Evolutionary conservation across 371 early-diverging fungal species (phyloP).

Genomic region (Blakeslea trispora): DNA sequence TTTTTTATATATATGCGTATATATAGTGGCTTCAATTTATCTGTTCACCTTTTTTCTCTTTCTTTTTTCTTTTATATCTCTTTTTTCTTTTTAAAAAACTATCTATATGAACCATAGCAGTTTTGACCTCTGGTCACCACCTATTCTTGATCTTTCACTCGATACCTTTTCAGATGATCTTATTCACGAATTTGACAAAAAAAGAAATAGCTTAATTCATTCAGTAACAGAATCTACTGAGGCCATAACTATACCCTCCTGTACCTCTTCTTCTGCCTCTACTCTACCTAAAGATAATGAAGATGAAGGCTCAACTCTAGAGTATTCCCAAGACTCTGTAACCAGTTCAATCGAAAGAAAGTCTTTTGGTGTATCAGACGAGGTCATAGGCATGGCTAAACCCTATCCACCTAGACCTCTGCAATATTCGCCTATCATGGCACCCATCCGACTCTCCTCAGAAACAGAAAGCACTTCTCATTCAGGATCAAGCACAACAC

Average conservation of each 20-base stretch:
- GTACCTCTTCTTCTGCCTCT: constrained; percentile 17
- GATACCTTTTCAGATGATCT: constrained; percentile 37
- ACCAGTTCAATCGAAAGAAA: constrained; percentile 1
- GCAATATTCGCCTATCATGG: constrained; percentile 33
- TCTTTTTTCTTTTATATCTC: too few species aligned
- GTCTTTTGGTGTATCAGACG: constrained; percentile 11
- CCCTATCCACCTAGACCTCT: constrained; percentile 42
- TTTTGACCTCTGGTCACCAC: constrained; percentile 27
- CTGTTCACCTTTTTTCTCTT: too few species aligned
- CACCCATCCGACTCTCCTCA: constrained; percentile 16
- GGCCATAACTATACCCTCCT: constrained; percentile 1
- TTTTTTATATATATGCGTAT: background rate
- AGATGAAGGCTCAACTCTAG: constrained; percentile 6
- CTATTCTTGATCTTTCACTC: constrained; percentile 18
- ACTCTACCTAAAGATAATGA: constrained; percentile 7
- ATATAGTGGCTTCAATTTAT: background rate
- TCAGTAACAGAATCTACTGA: background rate
- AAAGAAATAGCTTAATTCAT: constrained; percentile 1
- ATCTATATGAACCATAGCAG: too few species aligned
- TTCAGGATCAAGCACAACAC: too few species aligned
- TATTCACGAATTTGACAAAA: constrained; percentile 31
- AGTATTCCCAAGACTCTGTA: background rate
- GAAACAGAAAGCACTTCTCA: background rate
- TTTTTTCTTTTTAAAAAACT: too few species aligned
- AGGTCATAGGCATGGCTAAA: constrained; percentile 14